Evolutionary conservation across 139 green algal species (phyloP), one percentile per base, ranked within the genome.

Genomic region (Chlorella vulgaris): DNA sequence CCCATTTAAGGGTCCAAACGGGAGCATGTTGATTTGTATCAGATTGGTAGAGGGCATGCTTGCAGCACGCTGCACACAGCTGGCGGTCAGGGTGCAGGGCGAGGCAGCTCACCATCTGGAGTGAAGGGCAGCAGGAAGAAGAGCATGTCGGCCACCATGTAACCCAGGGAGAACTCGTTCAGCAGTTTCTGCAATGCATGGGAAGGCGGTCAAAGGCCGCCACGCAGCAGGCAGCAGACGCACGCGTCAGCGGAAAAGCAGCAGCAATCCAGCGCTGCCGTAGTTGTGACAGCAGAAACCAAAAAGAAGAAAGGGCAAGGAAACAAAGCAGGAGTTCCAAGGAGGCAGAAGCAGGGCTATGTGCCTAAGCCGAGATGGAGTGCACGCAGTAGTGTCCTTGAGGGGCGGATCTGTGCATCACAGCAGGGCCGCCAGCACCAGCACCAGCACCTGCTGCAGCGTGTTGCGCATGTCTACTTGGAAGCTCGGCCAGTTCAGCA

Each of bases 101-200:
- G n/a, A n/a, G n/a, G n/a, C n/a, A n/a, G n/a, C 71, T 71, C 66
- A 79, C 67, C 73, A 8, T 36, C 8, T 3, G 73, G 69, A 13
- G 76, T 79, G 67, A 83, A 88, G 26, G 62, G 60, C 28, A 86
- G 28, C 35, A 86, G 40, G 73, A 81, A 83, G 18, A 86, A 61
- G 29, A 83, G 36, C 2, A 62, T 33, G 68, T 88, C 84, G 24
- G 84, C 65, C 8, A 78, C 8, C 60, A 88, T 76, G 73, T 88
- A 88, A 8, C 65, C 84, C 29, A 86, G 40, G 10, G 74, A 84
- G 35, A 86, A 86, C 51, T 88, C 60, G 13, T 81, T 36, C 31
- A 83, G n/a, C 38, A 76, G 51, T 19, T 67, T 69, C 73, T 88
- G 84, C 42, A 70, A 33, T 8, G 5, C 15, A 4, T 15, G 35